Base-by-base conservation (phyloP, 2,329 filamentous ascomycete species). In the Parasarocladium wereldwijsianum region DNA sequence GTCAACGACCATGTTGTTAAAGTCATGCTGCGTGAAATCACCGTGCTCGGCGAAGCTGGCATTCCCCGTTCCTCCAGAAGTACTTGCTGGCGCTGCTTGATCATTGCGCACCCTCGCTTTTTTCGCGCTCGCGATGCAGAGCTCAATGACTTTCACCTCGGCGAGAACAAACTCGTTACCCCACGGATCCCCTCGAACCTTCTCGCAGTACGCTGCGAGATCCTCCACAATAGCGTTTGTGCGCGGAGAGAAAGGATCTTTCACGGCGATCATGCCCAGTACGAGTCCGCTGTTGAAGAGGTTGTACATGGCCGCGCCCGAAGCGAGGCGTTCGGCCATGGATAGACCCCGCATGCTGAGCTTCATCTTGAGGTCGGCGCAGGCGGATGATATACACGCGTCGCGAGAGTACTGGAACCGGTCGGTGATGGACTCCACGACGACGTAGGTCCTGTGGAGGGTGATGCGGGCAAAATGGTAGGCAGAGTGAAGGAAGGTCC, bases 241-340 rank as follows among this genome's bases (percentile, higher is more conserved):
- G 6, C 43, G 37, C 5, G 39, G 31, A 4, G 44, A 41, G 17
- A 43, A 36, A 4, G 52, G 52, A 19, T 57, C 41, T 4, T 38
- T 40, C 12, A 47, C 47, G 6, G 34, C 46, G 10, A 52, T 37
- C 20, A 51, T 37, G n/a, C 41, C 47, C 14, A 52, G 38, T 3
- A 52, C 51, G 17, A 59, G 34, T 3, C 55, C 55, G 33, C 54
- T 56, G 34, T 58, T 58, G 41, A 57, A 58, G 5, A 58, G 44
- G 21, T 56, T 50, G 19, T 53, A 53, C 18, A 51, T 45, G 2
- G 48, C 52, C 0, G 54, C 33, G 5, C 46, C 45, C 42, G 46
- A 51, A 27, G 47, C 50, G 23, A 53, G 36, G 2, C 52, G 42
- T 17, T 55, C 52, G 0, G 41, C 49, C 10, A 49, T 43, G 6